phyloP scores from a whole-genome alignment of 352 stramenopile genomes.

The Phytophthora tubulina region DNA sequence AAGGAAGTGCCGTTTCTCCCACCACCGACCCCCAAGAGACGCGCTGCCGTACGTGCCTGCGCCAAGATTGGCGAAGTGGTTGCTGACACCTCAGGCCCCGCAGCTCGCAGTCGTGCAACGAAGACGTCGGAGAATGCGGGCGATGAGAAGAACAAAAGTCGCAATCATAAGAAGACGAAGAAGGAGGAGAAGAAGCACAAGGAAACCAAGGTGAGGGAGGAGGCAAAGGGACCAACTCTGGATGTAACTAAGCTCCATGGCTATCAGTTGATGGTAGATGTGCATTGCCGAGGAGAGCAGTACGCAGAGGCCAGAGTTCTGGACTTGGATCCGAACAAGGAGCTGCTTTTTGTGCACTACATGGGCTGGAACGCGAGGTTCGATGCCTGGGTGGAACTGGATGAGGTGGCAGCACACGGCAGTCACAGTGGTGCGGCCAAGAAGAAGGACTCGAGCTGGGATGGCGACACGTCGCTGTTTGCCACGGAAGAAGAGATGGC shows the following conservation, averaged over 20 bases:
- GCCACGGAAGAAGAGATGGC: slow-evolving; percentile 22
- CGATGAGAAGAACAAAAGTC: slow-evolving; percentile 30
- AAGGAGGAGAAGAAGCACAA: slow-evolving; percentile 23
- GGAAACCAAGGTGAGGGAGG: background rate
- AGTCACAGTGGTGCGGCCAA: slow-evolving; percentile 46
- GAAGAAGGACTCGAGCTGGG: slow-evolving; percentile 60
- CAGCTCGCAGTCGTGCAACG: slow-evolving; percentile 6
- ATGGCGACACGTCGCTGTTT: slow-evolving; percentile 61
- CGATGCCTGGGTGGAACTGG: slow-evolving; percentile 63
- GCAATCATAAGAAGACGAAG: slow-evolving; percentile 42
- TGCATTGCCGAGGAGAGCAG: slow-evolving; percentile 58
- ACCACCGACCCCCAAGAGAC: slow-evolving; percentile 31
- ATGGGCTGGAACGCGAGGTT: slow-evolving; percentile 83
- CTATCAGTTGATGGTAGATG: slow-evolving; percentile 65
- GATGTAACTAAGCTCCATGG: slow-evolving; percentile 35
- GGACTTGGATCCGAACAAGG: slow-evolving; percentile 46
- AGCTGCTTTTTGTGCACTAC: slow-evolving; percentile 71
- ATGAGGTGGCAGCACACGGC: slow-evolving; percentile 64
- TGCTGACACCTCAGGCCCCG: slow-evolving; percentile 10
- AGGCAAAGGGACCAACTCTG: background rate
- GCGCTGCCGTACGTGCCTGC: slow-evolving; percentile 28
- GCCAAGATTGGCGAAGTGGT: slow-evolving; percentile 30
- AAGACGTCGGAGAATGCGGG: slow-evolving; percentile 32
- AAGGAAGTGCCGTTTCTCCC: slow-evolving; percentile 19
- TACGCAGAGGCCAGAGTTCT: slow-evolving; percentile 76